phyloP scores from a whole-genome alignment of 2,329 filamentous ascomycete genomes.

The Scedosporium minutisporum region DNA sequence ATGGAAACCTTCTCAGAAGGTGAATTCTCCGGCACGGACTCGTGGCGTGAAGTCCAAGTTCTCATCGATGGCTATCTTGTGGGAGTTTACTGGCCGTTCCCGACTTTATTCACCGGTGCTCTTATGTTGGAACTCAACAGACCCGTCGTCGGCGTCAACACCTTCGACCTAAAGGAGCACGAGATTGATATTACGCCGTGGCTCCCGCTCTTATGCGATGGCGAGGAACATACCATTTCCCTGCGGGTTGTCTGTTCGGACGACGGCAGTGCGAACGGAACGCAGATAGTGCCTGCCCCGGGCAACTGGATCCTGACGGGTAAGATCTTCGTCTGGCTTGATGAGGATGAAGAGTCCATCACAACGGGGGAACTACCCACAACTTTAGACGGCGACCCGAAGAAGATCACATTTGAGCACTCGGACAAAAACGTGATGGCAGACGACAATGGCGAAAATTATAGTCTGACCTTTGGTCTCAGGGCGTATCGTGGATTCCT shows the following conservation, averaged over 20 bases:
- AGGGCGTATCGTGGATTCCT: constrained; percentile 44
- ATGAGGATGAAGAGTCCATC: constrained; percentile 32
- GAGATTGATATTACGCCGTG: constrained; percentile 78
- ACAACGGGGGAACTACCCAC: constrained; percentile 38
- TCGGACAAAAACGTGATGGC: constrained; percentile 33
- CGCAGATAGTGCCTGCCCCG: constrained; percentile 10
- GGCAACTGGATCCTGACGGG: constrained; percentile 67
- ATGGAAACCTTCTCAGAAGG: constrained; percentile 50
- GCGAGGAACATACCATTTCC: constrained; percentile 53
- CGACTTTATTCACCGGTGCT: constrained; percentile 73
- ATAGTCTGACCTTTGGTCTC: constrained; percentile 50
- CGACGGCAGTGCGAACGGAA: constrained; percentile 29
- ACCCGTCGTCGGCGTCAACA: constrained; percentile 68
- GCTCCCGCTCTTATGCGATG: constrained; percentile 60
- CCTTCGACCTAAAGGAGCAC: constrained; percentile 69
- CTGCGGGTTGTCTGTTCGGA: constrained; percentile 58
- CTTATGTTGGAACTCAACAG: constrained; percentile 68
- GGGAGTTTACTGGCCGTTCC: constrained; percentile 73
- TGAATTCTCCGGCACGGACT: constrained; percentile 55
- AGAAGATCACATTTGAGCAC: constrained; percentile 23
- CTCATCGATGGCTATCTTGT: constrained; percentile 63
- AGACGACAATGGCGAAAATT: constrained; percentile 41
- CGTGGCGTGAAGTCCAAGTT: constrained; percentile 71
- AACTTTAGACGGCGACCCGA: constrained; percentile 25
- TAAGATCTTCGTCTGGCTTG: constrained; percentile 72